Conservation (phyloP, 140 eudicot species). For the Cichorium intybus region DNA sequence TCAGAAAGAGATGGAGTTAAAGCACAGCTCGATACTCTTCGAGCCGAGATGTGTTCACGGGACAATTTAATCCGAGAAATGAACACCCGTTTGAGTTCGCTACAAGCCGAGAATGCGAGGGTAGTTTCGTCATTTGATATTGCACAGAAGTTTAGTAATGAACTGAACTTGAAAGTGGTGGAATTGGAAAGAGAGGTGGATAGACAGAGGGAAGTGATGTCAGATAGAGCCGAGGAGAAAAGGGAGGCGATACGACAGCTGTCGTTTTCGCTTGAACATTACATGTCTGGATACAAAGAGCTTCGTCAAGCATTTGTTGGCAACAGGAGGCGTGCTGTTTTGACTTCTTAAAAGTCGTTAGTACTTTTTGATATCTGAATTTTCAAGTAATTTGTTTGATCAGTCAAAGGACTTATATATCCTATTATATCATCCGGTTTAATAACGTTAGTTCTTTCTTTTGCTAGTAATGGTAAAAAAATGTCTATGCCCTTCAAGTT, state of each 20-base stretch:
- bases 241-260: constrained; percentile 86
- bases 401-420: background rate
- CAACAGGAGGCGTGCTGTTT: constrained; percentile 36
- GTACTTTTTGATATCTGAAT: background rate
- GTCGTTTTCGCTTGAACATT: constrained; percentile 67
- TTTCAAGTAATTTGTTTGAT: background rate
- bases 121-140: constrained; percentile 27
- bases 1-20: constrained; percentile 44
- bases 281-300: constrained; percentile 59
- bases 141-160: constrained; percentile 34
- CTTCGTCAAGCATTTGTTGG: constrained; percentile 38
- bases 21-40: constrained; percentile 48
- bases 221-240: constrained; percentile 66
- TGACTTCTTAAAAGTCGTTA: constrained; percentile 30
- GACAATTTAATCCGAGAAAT: constrained; percentile 37
- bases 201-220: constrained; percentile 31
- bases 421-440: background rate
- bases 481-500: no score
- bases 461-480: background rate
- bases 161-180: constrained; percentile 34
- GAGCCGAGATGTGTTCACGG: constrained; percentile 36
- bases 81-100: constrained; percentile 28
- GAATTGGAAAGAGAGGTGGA: constrained; percentile 56
- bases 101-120: constrained; percentile 31
- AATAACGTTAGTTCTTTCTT: constrained; percentile 3